These are phyloP conservation scores for Tetrapyrgos nigripes DNA, from an alignment of 1,284 basidiomycete species.

Conservation along the genomic window DNA sequence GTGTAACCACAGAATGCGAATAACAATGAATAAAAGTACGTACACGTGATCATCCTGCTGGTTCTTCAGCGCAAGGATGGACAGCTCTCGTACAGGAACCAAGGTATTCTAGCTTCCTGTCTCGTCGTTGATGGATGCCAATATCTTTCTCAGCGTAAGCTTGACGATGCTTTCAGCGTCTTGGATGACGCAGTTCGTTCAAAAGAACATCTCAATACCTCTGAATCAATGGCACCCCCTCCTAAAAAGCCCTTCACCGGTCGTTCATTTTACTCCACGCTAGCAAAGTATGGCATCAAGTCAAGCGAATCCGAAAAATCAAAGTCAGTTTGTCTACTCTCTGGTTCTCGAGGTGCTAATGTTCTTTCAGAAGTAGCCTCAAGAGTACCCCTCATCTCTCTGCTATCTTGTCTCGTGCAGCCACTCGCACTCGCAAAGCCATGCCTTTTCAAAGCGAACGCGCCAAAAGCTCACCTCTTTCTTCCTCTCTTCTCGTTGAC, in stretches of 20 bases:
- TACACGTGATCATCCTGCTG: too few species aligned
- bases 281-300: slow-evolving; percentile 76
- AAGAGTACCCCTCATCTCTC: slow-evolving; percentile 68
- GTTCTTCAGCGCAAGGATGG: too few species aligned
- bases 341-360: background rate
- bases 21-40: too few species aligned
- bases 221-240: slow-evolving; percentile 47
- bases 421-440: slow-evolving; percentile 58
- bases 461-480: slow-evolving; percentile 28
- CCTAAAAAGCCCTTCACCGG: slow-evolving; percentile 58
- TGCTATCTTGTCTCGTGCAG: slow-evolving; percentile 69
- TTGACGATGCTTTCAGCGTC: slow-evolving; percentile 72
- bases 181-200: slow-evolving; percentile 57
- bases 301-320: slow-evolving; percentile 53
- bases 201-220: slow-evolving; percentile 33
- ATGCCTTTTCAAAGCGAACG: slow-evolving; percentile 44
- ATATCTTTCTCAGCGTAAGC: slow-evolving; percentile 60
- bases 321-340: slow-evolving; percentile 32
- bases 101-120: background rate
- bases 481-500: slow-evolving; percentile 54
- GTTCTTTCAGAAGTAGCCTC: slow-evolving; percentile 22
- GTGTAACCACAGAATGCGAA: too few species aligned
- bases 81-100: background rate
- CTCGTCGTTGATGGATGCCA: background rate
- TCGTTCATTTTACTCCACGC: slow-evolving; percentile 72